These are phyloP conservation scores for Cutaneotrichosporon cutaneum DNA, from an alignment of 1,284 basidiomycete species.

Conservation along the genomic window DNA sequence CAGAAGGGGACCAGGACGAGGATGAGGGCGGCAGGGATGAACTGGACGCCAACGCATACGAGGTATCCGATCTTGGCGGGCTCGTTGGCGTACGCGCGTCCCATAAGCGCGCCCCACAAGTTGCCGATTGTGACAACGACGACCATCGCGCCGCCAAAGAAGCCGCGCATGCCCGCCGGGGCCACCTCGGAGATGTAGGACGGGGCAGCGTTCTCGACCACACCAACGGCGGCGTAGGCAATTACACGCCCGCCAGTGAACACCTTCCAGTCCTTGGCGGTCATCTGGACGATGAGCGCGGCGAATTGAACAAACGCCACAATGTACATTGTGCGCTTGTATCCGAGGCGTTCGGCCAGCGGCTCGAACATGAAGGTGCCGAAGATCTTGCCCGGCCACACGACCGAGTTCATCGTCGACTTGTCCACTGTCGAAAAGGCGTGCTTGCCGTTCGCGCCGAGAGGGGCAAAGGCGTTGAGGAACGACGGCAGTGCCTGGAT, in stretches of 20 bases:
- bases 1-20: constrained; percentile 18
- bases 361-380: constrained; percentile 27
- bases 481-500: constrained; percentile 31
- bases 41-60: constrained; percentile 26
- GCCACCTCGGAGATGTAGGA: constrained; percentile 29
- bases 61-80: constrained; percentile 20
- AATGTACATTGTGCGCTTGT: constrained; percentile 20
- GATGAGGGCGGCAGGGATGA: constrained; percentile 21
- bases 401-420: constrained; percentile 27
- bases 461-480: constrained; percentile 21
- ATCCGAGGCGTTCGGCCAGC: constrained; percentile 22
- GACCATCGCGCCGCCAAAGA: constrained; percentile 25
- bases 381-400: constrained; percentile 20
- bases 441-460: constrained; percentile 10
- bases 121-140: constrained; percentile 14
- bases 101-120: constrained; percentile 23
- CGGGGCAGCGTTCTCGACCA: constrained; percentile 30
- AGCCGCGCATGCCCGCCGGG: constrained; percentile 24
- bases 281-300: constrained; percentile 27
- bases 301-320: constrained; percentile 22
- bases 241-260: constrained; percentile 31
- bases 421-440: constrained; percentile 21
- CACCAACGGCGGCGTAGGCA: constrained; percentile 29
- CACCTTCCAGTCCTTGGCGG: constrained; percentile 20
- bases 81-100: constrained; percentile 21